Evolutionary conservation across 768 basidiomycete genomes (phyloP), one percentile per base, ranked within the genome.

Genomic region (Phanerodontia chrysosporium): DNA sequence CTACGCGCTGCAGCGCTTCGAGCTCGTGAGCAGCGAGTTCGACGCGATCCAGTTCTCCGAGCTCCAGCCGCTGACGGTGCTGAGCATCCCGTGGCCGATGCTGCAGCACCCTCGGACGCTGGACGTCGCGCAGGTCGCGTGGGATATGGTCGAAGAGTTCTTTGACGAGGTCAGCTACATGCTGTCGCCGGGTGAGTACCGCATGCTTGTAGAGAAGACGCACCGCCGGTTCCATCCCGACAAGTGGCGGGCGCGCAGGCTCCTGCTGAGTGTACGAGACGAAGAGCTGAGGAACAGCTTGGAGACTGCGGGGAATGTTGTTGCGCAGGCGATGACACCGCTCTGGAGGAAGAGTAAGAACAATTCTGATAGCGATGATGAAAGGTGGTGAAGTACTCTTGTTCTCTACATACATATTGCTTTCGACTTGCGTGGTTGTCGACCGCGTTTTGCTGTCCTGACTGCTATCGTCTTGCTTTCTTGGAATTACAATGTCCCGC

Each of bases 141-240:
- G 86, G 85, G 71, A 77, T 10, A 75, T 84, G 0, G 89, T 92
- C 49, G 87, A 89, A 66, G 73, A 73, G n/a, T 92, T 92, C 70
- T 92, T 92, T 65, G 70, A 71, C 16, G 75, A 75, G 5, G 77
- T 85, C 25, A 76, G 75, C 64, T 61, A 62, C 18, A 75, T 79
- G 45, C 78, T 89, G 78, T 76, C 81, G 22, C 55, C 71, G n/a
- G 81, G 85, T 66, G 86, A 87, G 49, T 91, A 82, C 71, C 83
- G 79, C 65, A 70, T 69, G 3, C 78, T 92, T 55, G 78, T 92
- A 1, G 82, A 87, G 71, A 84, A 83, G 66, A 86, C 85, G 63
- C 81, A 90, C 65, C 79, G 83, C 46, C 63, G 89, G 53, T 92
- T 91, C 69, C 92, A 92, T 64, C 88, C 89, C 1, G 90, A 92